phyloP scores from a whole-genome alignment of 495 filamentous ascomycete genomes.

The Penicillium parvum region DNA sequence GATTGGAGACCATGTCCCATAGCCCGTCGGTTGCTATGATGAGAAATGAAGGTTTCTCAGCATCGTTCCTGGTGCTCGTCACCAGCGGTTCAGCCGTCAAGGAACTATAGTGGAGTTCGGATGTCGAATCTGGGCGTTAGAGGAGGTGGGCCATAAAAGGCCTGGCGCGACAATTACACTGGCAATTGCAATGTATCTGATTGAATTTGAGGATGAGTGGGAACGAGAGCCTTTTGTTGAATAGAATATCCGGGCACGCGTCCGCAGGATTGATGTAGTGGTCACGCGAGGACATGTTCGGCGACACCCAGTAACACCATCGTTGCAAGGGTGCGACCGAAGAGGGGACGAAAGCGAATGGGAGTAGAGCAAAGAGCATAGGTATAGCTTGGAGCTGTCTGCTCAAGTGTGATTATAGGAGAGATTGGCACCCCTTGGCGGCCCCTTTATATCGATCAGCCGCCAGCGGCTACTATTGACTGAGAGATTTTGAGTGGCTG shows the following conservation, averaged over 20 bases:
- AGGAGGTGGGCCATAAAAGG: conserved; percentile 40
- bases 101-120: conserved; percentile 59
- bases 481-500: too few species aligned
- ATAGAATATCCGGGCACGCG: conserved; percentile 5
- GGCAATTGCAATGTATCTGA: conserved; percentile 7
- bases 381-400: too few species aligned
- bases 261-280: conserved; percentile 6
- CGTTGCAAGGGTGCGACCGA: too few species aligned
- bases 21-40: conserved; percentile 63
- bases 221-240: conserved; percentile 11
- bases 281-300: too few species aligned
- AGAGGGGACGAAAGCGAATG: too few species aligned
- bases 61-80: conserved; percentile 49
- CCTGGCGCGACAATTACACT: conserved; percentile 15
- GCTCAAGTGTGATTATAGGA: too few species aligned
- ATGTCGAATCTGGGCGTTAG: conserved; percentile 33
- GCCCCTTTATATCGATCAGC: too few species aligned
- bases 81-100: conserved; percentile 62
- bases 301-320: too few species aligned
- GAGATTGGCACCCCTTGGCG: too few species aligned
- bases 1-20: conserved; percentile 57
- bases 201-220: conserved; percentile 5
- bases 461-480: too few species aligned
- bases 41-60: conserved; percentile 47
- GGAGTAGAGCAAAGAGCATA: too few species aligned